Conservation (phyloP, 805 yeast species). For the Lachancea thermotolerans region DNA sequence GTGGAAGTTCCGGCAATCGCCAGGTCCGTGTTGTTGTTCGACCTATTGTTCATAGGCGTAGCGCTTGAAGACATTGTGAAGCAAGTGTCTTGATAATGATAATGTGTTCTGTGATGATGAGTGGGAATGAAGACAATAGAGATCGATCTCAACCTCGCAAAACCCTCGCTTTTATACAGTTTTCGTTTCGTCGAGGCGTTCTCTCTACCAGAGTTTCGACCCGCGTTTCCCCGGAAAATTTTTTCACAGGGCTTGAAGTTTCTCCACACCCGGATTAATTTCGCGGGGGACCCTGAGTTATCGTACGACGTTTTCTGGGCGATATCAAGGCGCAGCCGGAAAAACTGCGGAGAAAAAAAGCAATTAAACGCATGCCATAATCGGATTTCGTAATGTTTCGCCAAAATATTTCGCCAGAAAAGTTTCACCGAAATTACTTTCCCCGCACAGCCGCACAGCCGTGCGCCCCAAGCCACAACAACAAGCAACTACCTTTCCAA, state of each 20-base stretch:
- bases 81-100: not conserved
- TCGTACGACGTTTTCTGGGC: not conserved
- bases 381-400: no score
- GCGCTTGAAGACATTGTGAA: slow-evolving; percentile 2
- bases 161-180: not conserved
- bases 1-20: not conserved
- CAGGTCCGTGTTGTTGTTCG: not conserved
- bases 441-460: no score
- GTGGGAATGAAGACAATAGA: not conserved
- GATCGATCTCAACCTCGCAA: not conserved
- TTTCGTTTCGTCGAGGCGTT: not conserved
- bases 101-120: not conserved
- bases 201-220: not conserved
- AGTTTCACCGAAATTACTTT: not conserved
- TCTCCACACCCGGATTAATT: slow-evolving; percentile 2
- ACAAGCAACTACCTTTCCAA: no score
- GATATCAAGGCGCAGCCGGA: slow-evolving; percentile 1
- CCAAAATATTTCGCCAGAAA: not conserved
- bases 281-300: slow-evolving; percentile 1
- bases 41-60: slow-evolving; percentile 5
- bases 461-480: no score
- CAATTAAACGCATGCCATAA: not conserved
- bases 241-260: not conserved
- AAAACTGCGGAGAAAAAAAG: not conserved
- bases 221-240: slow-evolving; percentile 2